Evolutionary conservation across 805 yeast genomes (phyloP).

Genomic region (Pichia occidentalis): DNA sequence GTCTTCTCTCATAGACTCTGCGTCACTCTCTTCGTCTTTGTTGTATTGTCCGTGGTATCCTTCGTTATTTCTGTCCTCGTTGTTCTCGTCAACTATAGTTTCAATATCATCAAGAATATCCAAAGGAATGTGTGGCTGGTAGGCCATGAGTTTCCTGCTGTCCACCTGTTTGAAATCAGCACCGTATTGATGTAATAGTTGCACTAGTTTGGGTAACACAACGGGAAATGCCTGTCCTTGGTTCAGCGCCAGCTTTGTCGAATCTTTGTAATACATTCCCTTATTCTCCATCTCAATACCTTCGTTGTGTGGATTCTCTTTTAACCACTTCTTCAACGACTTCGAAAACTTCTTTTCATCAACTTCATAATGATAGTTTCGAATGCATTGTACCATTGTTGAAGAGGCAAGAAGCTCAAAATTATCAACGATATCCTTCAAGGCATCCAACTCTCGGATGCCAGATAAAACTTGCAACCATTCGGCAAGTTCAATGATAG

Average conservation of each 20-base stretch:
- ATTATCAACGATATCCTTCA: conserved; percentile 46
- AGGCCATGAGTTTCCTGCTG: conserved; percentile 44
- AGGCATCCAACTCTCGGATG: conserved; percentile 46
- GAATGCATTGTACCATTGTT: conserved; percentile 65
- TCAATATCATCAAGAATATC: conserved; percentile 67
- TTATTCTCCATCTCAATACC: conserved; percentile 14
- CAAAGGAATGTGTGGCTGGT: conserved; percentile 68
- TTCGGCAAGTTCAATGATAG: conserved; percentile 74
- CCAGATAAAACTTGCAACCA: conserved; percentile 86
- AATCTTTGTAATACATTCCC: conserved; percentile 20
- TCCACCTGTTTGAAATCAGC: conserved; percentile 63
- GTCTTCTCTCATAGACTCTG: conserved; percentile 2
- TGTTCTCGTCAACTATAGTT: conserved; percentile 47
- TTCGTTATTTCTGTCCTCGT: conserved; percentile 16
- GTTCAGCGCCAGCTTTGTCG: conserved; percentile 35
- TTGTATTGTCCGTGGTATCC: conserved; percentile 26
- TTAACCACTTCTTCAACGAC: conserved; percentile 38
- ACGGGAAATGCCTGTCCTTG: conserved; percentile 48
- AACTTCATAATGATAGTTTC: conserved; percentile 78
- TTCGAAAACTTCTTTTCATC: conserved; percentile 65
- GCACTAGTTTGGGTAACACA: conserved; percentile 65
- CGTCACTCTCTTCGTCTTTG: conserved; percentile 13
- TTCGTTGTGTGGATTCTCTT: conserved; percentile 21
- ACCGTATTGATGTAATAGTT: conserved; percentile 70
- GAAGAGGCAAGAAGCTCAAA: conserved; percentile 55